Percentiles rank a stretch among this genome's conserved stretches.
Conservation (phyloP, 2,329 filamentous ascomycete species). For the Nemania abortiva region DNA sequence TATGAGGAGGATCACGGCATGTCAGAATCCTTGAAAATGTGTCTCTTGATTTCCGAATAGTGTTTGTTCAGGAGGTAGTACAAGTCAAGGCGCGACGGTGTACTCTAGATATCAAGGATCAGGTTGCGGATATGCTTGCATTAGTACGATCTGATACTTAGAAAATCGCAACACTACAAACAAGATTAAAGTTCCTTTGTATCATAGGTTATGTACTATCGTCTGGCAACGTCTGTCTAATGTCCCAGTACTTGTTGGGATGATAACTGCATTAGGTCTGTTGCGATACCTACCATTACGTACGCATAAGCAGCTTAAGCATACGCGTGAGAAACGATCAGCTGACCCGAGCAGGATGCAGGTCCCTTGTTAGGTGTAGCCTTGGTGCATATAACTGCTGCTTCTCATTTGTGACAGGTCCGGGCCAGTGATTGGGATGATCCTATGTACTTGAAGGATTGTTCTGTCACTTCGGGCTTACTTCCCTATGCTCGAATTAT, state of each 20-base stretch:
- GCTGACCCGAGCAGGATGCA: not conserved
- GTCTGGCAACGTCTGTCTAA: not conserved
- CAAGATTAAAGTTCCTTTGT: not conserved
- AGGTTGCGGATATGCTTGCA: not conserved
- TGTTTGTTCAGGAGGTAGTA: not conserved
- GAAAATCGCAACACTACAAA: not conserved
- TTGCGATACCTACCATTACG: not conserved
- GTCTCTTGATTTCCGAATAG: not conserved
- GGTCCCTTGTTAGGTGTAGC: conserved; percentile 2
- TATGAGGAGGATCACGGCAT: not conserved
- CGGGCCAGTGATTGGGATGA: not conserved
- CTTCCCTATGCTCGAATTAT: not conserved
- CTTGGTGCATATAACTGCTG: not conserved
- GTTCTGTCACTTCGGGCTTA: not conserved
- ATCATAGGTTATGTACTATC: not conserved
- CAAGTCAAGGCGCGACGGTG: not conserved
- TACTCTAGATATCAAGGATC: not conserved
- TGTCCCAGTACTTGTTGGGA: too few species aligned
- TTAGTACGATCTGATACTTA: not conserved
- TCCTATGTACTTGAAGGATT: not conserved
- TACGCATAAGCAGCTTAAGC: not conserved
- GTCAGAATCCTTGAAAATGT: not conserved
- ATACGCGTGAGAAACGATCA: not conserved
- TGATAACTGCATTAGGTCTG: not conserved
- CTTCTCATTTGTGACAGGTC: not conserved